Percentiles rank a stretch among this genome's conserved stretches.
Evolutionary conservation across 768 basidiomycete genomes (phyloP).

Genomic region (Lactarius sp.): DNA sequence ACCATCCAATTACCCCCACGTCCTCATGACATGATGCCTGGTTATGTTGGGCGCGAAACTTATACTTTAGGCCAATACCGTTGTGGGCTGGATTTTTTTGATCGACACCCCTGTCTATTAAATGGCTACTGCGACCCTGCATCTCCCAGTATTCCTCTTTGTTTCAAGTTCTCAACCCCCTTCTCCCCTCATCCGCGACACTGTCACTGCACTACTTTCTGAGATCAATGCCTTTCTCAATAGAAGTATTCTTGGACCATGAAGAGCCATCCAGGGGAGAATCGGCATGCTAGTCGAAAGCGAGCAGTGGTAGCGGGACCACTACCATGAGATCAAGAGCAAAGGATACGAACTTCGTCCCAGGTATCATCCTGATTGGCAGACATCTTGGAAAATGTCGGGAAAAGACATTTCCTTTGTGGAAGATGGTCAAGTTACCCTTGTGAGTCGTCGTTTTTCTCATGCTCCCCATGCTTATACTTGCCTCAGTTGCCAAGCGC

Average conservation of each 20-base stretch:
- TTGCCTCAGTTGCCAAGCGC: background rate
- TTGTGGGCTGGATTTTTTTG: background rate
- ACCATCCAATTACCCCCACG: too few relatives aligned
- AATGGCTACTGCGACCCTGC: background rate
- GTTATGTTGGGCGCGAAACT: background rate
- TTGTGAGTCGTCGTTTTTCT: too few relatives aligned
- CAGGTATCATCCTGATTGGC: conserved; percentile 7
- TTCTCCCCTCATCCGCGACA: background rate
- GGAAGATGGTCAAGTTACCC: conserved; percentile 9
- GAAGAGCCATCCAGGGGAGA: background rate
- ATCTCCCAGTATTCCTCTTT: background rate
- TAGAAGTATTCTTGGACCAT: background rate
- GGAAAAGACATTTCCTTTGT: background rate
- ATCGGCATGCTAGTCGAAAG: conserved; percentile 9
- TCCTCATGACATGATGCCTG: background rate
- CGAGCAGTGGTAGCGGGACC: conserved; percentile 14
- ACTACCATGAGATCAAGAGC: conserved; percentile 6
- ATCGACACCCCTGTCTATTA: background rate
- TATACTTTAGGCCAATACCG: background rate
- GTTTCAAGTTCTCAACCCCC: background rate
- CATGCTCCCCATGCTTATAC: background rate
- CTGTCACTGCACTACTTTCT: background rate
- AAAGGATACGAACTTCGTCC: conserved; percentile 14
- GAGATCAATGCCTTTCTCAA: background rate
- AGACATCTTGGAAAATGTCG: conserved; percentile 2